Conservation (phyloP, 2,329 filamentous ascomycete genomes). For the Epichloe gansuensis region DNA sequence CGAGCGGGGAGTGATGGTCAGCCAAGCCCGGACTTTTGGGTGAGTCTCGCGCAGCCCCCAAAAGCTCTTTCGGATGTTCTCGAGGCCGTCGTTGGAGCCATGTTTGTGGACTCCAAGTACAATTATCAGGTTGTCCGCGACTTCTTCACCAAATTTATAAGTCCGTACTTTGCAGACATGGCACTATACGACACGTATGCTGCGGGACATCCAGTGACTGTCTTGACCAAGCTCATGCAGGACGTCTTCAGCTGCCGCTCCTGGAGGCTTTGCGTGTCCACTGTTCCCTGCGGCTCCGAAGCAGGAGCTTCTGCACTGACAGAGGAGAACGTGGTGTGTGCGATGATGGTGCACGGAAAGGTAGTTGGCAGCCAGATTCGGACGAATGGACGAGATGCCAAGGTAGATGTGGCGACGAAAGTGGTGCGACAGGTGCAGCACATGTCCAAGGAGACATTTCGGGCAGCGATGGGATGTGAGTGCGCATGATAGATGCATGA, state of each 20-base stretch:
- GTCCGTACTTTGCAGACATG: constrained; percentile 77
- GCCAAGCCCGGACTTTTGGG: constrained; percentile 54
- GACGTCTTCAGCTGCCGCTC: constrained; percentile 51
- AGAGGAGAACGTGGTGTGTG: constrained; percentile 50
- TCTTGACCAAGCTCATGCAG: constrained; percentile 52
- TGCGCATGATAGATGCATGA: constrained; percentile 36
- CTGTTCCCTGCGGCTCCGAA: constrained; percentile 29
- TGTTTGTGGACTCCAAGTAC: constrained; percentile 84
- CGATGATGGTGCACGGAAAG: constrained; percentile 62
- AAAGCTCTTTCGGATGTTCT: constrained; percentile 76
- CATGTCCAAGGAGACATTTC: constrained; percentile 44
- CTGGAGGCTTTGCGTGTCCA: constrained; percentile 42
- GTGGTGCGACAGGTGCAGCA: constrained; percentile 37
- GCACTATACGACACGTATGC: constrained; percentile 76
- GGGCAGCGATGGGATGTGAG: constrained; percentile 46
- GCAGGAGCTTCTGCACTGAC: constrained; percentile 26
- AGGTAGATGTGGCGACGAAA: constrained; percentile 50
- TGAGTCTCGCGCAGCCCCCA: constrained; percentile 47
- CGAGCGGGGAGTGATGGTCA: constrained; percentile 13
- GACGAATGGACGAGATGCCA: constrained; percentile 60
- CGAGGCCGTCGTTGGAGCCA: constrained; percentile 77
- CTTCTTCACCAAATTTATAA: constrained; percentile 69
- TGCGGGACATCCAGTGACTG: constrained; percentile 73
- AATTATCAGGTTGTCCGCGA: constrained; percentile 58
- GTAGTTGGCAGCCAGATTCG: constrained; percentile 51